phyloP scores from a whole-genome alignment of 139 green algal genomes.

The Chlamydomonas sphaeroides region DNA sequence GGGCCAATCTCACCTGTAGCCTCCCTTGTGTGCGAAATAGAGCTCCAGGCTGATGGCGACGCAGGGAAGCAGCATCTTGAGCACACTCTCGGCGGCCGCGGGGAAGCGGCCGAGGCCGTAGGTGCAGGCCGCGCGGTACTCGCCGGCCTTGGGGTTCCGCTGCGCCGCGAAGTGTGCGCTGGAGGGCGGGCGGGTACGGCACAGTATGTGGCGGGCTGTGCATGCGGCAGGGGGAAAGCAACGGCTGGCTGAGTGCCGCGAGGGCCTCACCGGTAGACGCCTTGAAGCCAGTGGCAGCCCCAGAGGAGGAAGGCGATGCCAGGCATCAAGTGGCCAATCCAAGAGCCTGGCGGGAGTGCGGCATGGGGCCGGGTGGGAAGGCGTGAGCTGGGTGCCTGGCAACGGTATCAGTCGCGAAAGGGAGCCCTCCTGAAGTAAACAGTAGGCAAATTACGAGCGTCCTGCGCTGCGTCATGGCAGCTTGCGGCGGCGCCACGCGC shows the following conservation, averaged over 20 bases:
- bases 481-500: too few species aligned
- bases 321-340: constrained; percentile 27
- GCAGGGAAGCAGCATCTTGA: constrained; percentile 7
- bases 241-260: not conserved
- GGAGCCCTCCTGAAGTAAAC: too few species aligned
- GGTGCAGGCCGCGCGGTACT: constrained; percentile 6
- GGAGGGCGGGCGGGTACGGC: too few species aligned
- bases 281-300: constrained; percentile 14
- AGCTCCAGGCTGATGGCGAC: constrained; percentile 9
- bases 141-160: not conserved
- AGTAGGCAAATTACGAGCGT: too few species aligned
- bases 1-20: constrained; percentile 21
- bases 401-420: too few species aligned
- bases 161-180: not conserved
- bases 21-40: constrained; percentile 32
- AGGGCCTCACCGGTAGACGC: constrained; percentile 9
- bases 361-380: too few species aligned
- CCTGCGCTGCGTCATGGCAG: too few species aligned
- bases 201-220: too few species aligned
- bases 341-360: constrained; percentile 1
- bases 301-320: constrained; percentile 8
- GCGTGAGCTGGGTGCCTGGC: too few species aligned
- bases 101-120: constrained; percentile 11
- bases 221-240: too few species aligned
- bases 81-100: not conserved